Base-by-base conservation (phyloP, 106 monocot species). In the Dioscorea alata region DNA sequence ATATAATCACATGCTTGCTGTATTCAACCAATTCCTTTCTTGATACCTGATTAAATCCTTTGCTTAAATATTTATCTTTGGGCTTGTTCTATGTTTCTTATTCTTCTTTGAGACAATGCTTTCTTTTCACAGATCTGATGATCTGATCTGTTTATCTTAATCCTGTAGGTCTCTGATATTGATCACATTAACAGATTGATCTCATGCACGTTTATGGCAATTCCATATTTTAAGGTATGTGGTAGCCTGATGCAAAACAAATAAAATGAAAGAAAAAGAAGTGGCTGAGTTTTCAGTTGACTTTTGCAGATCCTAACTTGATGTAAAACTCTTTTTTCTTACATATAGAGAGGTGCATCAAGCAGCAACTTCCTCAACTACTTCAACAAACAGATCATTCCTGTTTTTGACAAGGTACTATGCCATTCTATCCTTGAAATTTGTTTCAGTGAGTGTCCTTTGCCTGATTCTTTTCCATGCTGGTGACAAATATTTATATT, bases 171-270 rank as follows among this genome's bases (percentile, higher is more conserved):
- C 24, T 62, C 65, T 23, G 99, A 99, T 83, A 32, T 90, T 48
- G 99, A 99, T 74, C 99, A 99, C 59, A 93, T 99, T 24, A 93
- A 99, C 69, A 75, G 99, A 69, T 77, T 90, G 53, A 84, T 81
- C 67, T 90, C 99, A 24, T 99, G 99, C 80, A 90, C 93, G 85
- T 88, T 73, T 66, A 90, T 99, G 99, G 99, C 99, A 69, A 77
- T 93, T 81, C 90, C 99, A 31, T 80, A 87, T 88, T 93, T 93
- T 69, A 74, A 70, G 90, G 93, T 99, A 93, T 42, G 64, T 56
- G 19, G 20, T n/a, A 66, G 19, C 13, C 59, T 50, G 23, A 13
- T 53, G 6, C 51, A 51, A 12, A 1, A 51, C 1, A 13, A 12
- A 51, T 2, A 12, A 17, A 51, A 2, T 51, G 12, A 13, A 54